Conservation (phyloP, 345 rosid species). For the Sapria himalayana region DNA sequence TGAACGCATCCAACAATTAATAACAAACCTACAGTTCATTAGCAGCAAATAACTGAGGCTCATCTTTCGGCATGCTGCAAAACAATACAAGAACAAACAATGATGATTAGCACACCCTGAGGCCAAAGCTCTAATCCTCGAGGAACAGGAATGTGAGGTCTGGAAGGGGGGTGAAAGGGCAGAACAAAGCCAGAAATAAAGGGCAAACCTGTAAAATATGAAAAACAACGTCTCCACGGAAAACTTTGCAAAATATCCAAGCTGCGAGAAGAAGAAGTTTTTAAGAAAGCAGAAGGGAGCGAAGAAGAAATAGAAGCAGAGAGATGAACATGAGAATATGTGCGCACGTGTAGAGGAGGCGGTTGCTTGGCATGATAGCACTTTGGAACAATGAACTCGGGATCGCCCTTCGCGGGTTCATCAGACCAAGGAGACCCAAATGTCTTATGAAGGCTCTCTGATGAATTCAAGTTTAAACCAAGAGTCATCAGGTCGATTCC, state of each 20-base stretch:
- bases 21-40: constrained; percentile 85
- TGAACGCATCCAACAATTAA: too few species aligned
- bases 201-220: constrained; percentile 65
- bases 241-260: constrained; percentile 67
- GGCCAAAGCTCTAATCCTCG: too few species aligned
- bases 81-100: neutral
- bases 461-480: constrained; percentile 77
- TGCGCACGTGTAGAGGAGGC: constrained; percentile 48
- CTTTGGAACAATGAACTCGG: constrained; percentile 73
- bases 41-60: constrained; percentile 80
- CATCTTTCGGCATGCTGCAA: constrained; percentile 95
- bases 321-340: neutral
- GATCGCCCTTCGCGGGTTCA: constrained; percentile 85
- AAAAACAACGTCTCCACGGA: constrained; percentile 51
- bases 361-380: constrained; percentile 88
- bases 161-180: too few species aligned
- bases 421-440: constrained; percentile 98
- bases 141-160: too few species aligned
- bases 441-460: constrained; percentile 86
- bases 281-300: neutral
- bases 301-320: constrained; percentile 6
- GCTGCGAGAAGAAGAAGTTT: constrained; percentile 22
- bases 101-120: too few species aligned
- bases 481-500: constrained; percentile 90
- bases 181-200: neutral